Base-by-base conservation (phyloP, 2,329 filamentous ascomycete species). In the Aspergillus pseudotamarii region DNA sequence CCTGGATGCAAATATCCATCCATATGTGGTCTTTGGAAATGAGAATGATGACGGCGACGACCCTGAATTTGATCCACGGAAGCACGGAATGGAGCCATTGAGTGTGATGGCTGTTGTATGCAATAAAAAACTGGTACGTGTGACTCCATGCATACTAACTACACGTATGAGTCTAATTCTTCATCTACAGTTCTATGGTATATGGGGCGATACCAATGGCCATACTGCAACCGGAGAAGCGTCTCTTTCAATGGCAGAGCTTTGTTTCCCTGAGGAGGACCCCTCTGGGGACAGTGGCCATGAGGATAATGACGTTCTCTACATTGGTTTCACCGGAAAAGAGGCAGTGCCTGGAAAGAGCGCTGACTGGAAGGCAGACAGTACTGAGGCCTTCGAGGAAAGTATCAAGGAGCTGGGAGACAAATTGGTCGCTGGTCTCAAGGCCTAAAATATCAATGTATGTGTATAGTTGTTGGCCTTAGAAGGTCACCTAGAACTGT, bases 131-230 rank as follows among this genome's bases (percentile, higher is more conserved):
- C 71, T 86, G 71, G 80, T 82, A 71, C n/a, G 60, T 59, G 1
- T 30, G 19, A n/a, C 36, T 12, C 38, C 14, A 12, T 21, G 5
- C 10, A 30, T 45, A 9, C 14, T 36, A 4, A 36, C 19, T n/a
- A 26, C 43, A 26, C 0, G 5, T 50, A 36, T 34, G 32, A 14
- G 23, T n/a, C 43, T 21, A 28, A 12, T 5, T 4, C 11, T 30
- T 32, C 28, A 34, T 34, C 11, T 26, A 36, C 58, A 84, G 82
- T 78, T 82, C 66, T 88, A 88, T 69, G 86, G 85, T 12, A 76
- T 88, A 57, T 89, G 85, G 86, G 87, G 86, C 23, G 86, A 89
- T 66, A 84, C 83, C 38, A 89, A 89, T 64, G 87, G 86, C 50
- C 84, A 81, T 55, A 82, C 84, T 57, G 80, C 81, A 2, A 81